Percentiles rank a stretch among this genome's conserved stretches.
Evolutionary conservation across 192 early-diverging fungal genomes (phyloP).

Genomic region (Phlyctochytrium planicorne): DNA sequence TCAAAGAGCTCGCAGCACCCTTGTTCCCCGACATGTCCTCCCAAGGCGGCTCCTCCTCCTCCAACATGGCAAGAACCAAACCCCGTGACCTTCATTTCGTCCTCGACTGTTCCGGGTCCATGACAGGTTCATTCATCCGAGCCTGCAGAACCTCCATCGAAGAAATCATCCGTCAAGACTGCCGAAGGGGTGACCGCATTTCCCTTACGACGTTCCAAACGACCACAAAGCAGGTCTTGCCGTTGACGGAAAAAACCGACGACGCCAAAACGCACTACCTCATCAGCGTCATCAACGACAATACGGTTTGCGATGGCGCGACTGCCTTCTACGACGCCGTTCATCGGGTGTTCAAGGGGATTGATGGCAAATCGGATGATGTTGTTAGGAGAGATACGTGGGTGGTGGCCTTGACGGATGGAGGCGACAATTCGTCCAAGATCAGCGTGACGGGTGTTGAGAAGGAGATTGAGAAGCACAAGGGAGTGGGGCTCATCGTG

Average conservation of each 20-base stretch:
- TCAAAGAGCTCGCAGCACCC: constrained; percentile 11
- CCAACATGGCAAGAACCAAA: too few species aligned
- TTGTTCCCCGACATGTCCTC: constrained; percentile 1
- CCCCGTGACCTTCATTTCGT: constrained; percentile 13
- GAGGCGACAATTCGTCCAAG: constrained; percentile 7
- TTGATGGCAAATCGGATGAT: not conserved
- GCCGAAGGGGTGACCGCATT: constrained; percentile 5
- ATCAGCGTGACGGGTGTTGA: not conserved
- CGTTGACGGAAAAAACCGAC: not conserved
- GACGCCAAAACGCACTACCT: not conserved
- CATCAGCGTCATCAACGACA: not conserved
- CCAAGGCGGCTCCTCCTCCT: not conserved
- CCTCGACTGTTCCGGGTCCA: constrained; percentile 24
- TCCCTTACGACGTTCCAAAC: constrained; percentile 16
- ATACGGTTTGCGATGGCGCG: constrained; percentile 6
- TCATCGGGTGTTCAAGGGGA: not conserved
- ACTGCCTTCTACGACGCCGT: constrained; percentile 25
- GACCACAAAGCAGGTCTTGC: not conserved
- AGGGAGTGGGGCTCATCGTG: constrained; percentile 19
- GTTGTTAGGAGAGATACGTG: constrained; percentile 5
- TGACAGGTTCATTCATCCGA: constrained; percentile 21
- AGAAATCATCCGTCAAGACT: constrained; percentile 10
- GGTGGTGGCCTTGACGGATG: constrained; percentile 23
- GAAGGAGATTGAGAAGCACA: not conserved
- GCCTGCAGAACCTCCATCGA: constrained; percentile 19